Conservation (phyloP, 176 grass and related monocot genomes). For the Carex littledalei region DNA sequence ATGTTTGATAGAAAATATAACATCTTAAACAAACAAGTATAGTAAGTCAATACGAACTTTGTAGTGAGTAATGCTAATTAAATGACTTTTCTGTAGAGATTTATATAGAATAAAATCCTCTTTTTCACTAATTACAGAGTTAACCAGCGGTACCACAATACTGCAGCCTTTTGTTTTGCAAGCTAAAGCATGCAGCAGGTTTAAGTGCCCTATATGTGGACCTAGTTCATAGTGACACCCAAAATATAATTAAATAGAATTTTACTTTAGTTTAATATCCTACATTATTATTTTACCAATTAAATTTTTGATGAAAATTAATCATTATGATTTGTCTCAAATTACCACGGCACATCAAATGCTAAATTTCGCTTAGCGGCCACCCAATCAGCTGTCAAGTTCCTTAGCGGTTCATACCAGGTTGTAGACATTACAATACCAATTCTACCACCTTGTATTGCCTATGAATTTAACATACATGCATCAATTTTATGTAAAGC, state of each 20-base stretch:
- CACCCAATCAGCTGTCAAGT: conserved; percentile 30
- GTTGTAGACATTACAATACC: conserved; percentile 45
- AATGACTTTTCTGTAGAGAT: not conserved
- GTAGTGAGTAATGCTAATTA: not conserved
- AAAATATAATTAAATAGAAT: not conserved
- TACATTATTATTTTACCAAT: not conserved
- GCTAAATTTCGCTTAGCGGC: conserved; percentile 40
- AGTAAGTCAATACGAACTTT: not conserved
- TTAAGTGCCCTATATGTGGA: not conserved
- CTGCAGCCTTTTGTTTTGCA: not conserved
- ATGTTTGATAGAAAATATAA: not conserved
- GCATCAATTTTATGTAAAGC: not conserved
- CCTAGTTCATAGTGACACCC: not conserved
- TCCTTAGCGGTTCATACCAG: conserved; percentile 49
- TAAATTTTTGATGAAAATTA: not conserved
- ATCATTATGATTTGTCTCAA: not conserved
- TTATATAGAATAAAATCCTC: not conserved
- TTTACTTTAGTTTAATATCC: not conserved
- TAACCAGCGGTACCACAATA: not conserved
- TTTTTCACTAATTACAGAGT: not conserved
- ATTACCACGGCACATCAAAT: conserved; percentile 49
- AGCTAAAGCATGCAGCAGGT: not conserved
- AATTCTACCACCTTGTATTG: conserved; percentile 53
- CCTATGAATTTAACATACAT: conserved; percentile 23
- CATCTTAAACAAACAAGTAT: not conserved